A percentile compares a stretch with the other conserved stretches of the same genome.
Evolutionary conservation across 805 yeast genomes (phyloP).

Genomic region (Saturnispora diversa): DNA sequence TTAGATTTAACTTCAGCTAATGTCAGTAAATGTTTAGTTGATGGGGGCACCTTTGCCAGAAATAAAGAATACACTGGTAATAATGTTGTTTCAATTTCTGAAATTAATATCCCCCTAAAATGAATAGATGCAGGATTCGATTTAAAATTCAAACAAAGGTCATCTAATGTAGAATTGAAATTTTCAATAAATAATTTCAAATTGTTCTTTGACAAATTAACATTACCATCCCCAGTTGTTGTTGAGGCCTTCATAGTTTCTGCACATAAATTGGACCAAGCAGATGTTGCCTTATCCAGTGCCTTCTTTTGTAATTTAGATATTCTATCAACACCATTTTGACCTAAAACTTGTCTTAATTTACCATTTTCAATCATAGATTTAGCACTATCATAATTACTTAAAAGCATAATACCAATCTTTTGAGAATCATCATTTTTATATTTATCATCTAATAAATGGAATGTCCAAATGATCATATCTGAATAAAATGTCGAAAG

Average conservation of each 20-base stretch:
- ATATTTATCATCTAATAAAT: conserved; percentile 55
- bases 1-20: conserved; percentile 8
- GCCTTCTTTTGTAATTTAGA: conserved; percentile 67
- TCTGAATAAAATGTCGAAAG: conserved; percentile 68
- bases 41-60: conserved; percentile 62
- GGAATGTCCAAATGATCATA: conserved; percentile 63
- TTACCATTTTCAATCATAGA: conserved; percentile 47
- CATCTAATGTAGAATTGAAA: conserved; percentile 80
- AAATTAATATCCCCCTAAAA: conserved; percentile 53
- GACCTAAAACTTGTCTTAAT: conserved; percentile 46
- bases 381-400: conserved; percentile 67
- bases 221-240: conserved; percentile 41
- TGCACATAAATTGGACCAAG: conserved; percentile 76
- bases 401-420: conserved; percentile 64
- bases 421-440: conserved; percentile 35
- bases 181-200: conserved; percentile 50
- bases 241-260: conserved; percentile 75
- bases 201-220: conserved; percentile 61
- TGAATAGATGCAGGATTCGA: conserved; percentile 30
- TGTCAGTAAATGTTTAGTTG: conserved; percentile 50
- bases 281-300: conserved; percentile 58
- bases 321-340: conserved; percentile 52
- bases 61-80: conserved; percentile 80
- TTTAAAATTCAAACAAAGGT: conserved; percentile 57
- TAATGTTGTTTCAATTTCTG: conserved; percentile 65